These are phyloP conservation scores for Trichoderma erinaceum DNA, from an alignment of 495 filamentous ascomycete genomes.

Conservation along the genomic window DNA sequence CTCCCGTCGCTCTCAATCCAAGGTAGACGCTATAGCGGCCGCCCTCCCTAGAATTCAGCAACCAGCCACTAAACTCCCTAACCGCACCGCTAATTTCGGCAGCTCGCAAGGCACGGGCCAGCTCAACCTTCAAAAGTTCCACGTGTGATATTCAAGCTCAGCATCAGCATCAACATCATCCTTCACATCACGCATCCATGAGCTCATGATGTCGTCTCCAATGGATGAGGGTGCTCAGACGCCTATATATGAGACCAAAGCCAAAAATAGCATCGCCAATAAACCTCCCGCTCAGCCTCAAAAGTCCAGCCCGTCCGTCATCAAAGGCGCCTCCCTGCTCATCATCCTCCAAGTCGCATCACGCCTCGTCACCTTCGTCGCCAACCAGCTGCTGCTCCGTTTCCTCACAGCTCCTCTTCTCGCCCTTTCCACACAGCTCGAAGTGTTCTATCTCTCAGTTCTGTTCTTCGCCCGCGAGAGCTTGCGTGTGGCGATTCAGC, in stretches of 20 bases:
- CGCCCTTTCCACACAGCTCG: slow-evolving; percentile 80
- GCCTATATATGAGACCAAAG: not conserved
- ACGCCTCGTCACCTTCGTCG: slow-evolving; percentile 76
- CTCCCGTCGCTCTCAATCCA: too few relatives aligned
- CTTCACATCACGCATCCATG: not conserved
- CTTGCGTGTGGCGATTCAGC: slow-evolving; percentile 76
- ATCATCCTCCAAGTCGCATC: slow-evolving; percentile 81
- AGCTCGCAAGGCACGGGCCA: not conserved
- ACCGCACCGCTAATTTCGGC: too few relatives aligned
- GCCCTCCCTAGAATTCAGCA: too few relatives aligned
- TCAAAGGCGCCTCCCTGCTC: slow-evolving; percentile 69
- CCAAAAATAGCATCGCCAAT: not conserved
- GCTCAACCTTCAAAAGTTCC: slow-evolving; percentile 3
- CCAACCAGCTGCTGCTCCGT: slow-evolving; percentile 85
- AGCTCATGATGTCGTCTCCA: slow-evolving; percentile 9
- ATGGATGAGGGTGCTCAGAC: not conserved
- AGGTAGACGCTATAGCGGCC: too few relatives aligned
- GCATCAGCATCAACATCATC: not conserved
- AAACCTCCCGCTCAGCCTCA: not conserved
- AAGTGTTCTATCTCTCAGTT: slow-evolving; percentile 80
- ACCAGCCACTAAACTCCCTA: too few relatives aligned
- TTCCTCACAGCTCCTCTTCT: slow-evolving; percentile 77
- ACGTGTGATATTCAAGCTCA: not conserved
- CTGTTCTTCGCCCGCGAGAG: slow-evolving; percentile 90
- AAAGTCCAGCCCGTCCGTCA: slow-evolving; percentile 22